Evolutionary conservation across 805 yeast genomes (phyloP).

Genomic region (Wickerhamiella cacticola): DNA sequence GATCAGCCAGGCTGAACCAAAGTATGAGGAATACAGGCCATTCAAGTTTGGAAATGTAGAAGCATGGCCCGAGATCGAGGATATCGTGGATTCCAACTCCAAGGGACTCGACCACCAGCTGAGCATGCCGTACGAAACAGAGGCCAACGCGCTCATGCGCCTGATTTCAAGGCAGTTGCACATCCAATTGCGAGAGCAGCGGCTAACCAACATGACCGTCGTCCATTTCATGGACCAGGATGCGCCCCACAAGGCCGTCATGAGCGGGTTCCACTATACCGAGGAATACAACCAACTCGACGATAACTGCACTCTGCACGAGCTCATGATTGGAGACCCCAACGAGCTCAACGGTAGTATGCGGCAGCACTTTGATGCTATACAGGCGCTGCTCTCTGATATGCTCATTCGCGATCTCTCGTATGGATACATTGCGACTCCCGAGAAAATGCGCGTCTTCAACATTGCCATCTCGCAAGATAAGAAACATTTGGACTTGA

Average conservation of each 20-base stretch:
- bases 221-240: neutral
- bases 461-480: neutral
- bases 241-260: neutral
- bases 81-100: neutral
- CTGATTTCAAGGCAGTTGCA: conserved; percentile 2
- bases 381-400: conserved; percentile 13
- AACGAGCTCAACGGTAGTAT: neutral
- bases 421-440: conserved; percentile 6
- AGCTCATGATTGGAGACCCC: neutral
- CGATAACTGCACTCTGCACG: conserved; percentile 4
- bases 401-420: conserved; percentile 2
- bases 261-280: neutral
- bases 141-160: neutral
- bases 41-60: conserved; percentile 9
- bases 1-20: neutral
- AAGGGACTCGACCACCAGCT: neutral
- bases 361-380: neutral
- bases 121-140: neutral
- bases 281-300: neutral
- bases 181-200: neutral
- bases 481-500: neutral
- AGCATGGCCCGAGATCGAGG: conserved; percentile 8
- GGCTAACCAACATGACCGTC: neutral
- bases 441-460: conserved; percentile 3
- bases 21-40: neutral